Conservation (phyloP, 2,329 filamentous ascomycete genomes). For the Dendryphion nanum region DNA sequence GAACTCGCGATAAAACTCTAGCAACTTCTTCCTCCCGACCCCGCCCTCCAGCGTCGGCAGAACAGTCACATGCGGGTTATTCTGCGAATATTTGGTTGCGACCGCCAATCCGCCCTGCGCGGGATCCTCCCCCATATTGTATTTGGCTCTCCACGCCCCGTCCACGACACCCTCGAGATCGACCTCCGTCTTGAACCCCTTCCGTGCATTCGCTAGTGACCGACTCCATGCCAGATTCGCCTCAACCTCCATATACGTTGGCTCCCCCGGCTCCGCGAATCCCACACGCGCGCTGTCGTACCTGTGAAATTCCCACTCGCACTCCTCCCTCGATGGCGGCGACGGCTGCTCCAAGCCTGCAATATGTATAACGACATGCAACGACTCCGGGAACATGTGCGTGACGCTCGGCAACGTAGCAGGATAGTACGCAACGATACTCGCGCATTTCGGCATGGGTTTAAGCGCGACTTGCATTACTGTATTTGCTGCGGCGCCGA, state of each 20-base stretch:
- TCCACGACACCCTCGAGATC: conserved; percentile 34
- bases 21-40: conserved; percentile 42
- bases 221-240: conserved; percentile 45
- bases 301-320: conserved; percentile 39
- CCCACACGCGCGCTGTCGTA: conserved; percentile 39
- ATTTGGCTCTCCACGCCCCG: conserved; percentile 35
- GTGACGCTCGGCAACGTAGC: conserved; percentile 36
- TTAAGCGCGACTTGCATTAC: conserved; percentile 43
- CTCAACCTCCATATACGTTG: conserved; percentile 41
- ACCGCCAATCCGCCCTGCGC: conserved; percentile 32
- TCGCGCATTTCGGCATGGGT: conserved; percentile 40
- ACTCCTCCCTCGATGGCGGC: conserved; percentile 29
- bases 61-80: conserved; percentile 35
- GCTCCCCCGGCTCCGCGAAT: conserved; percentile 43
- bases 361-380: conserved; percentile 42
- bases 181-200: conserved; percentile 34
- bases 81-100: conserved; percentile 32
- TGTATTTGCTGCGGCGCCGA: conserved; percentile 41
- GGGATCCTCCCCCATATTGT: conserved; percentile 21
- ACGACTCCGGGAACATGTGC: conserved; percentile 37
- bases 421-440: conserved; percentile 46
- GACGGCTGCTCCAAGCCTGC: conserved; percentile 35
- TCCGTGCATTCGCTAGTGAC: conserved; percentile 38
- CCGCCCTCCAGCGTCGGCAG: conserved; percentile 47
- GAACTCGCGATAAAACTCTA: conserved; percentile 55